A percentile compares a stretch with the other conserved stretches of the same genome.
phyloP scores from a whole-genome alignment of 441 rosid genomes.

The Breynia disticha region DNA sequence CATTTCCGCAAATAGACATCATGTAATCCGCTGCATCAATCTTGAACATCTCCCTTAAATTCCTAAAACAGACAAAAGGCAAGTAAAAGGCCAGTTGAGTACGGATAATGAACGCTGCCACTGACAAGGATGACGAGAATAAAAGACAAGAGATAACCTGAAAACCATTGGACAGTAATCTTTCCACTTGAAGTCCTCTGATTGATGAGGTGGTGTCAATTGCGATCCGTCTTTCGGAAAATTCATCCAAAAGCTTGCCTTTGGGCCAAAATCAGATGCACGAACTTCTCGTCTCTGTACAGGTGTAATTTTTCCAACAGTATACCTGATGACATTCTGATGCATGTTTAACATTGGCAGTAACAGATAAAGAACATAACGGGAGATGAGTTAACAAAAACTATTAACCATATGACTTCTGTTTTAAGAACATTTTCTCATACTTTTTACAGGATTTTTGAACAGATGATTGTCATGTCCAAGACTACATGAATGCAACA shows the following conservation, averaged over 20 bases:
- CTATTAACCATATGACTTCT: no score
- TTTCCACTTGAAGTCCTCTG: constrained; percentile 94
- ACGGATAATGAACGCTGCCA: not conserved
- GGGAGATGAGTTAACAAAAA: no score
- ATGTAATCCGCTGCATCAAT: constrained; percentile 96
- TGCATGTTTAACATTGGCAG: constrained; percentile 5
- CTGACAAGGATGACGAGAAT: not conserved
- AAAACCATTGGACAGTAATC: constrained; percentile 98
- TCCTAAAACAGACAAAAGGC: constrained; percentile 32
- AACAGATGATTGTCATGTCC: no score
- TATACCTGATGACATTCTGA: constrained; percentile 50
- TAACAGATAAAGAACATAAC: no score
- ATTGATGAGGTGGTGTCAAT: constrained; percentile 83
- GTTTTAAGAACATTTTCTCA: no score
- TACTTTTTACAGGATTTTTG: not conserved
- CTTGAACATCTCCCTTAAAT: constrained; percentile 96
- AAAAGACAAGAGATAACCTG: constrained; percentile 45
- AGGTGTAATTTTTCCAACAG: constrained; percentile 96
- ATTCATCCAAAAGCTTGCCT: constrained; percentile 94
- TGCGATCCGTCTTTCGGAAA: constrained; percentile 91
- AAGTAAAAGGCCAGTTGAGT: constrained; percentile 9
- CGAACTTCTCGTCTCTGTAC: constrained; percentile 88
- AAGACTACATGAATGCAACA: no score
- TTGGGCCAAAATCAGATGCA: constrained; percentile 78
- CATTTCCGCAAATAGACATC: constrained; percentile 98